phyloP scores from a whole-genome alignment of 177 flowering plant genomes.

The Vitis hybrid region DNA sequence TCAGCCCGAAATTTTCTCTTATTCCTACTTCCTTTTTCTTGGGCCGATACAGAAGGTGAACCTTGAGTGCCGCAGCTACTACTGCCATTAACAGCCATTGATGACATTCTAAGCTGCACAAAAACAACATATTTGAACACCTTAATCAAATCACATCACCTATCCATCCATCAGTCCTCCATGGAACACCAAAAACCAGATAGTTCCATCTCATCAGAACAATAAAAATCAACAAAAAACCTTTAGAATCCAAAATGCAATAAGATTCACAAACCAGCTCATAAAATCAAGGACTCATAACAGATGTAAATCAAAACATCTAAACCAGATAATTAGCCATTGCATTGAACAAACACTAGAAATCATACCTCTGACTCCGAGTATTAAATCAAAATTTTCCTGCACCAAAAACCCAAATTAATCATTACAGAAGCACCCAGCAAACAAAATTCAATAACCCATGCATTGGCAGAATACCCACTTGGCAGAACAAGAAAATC shows the following conservation, averaged over 20 bases:
- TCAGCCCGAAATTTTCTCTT: conserved; percentile 90
- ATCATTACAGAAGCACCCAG: not conserved
- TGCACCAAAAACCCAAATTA: conserved; percentile 8
- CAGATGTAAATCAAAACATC: conserved; percentile 1
- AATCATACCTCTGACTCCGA: conserved; percentile 11
- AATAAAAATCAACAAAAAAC: not conserved
- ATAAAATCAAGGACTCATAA: not conserved
- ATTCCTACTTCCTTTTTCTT: conserved; percentile 86
- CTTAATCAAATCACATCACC: not conserved
- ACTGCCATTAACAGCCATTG: conserved; percentile 56
- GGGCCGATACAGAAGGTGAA: conserved; percentile 40
- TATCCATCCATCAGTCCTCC: conserved; percentile 4
- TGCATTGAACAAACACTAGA: not conserved
- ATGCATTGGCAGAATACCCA: conserved; percentile 17
- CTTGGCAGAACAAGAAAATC: conserved; percentile 3
- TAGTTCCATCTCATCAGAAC: not conserved
- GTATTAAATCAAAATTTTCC: conserved; percentile 6
- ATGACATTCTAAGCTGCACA: conserved; percentile 63
- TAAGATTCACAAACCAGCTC: not conserved
- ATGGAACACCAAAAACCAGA: not conserved
- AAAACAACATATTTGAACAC: conserved; percentile 12
- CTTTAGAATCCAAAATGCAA: not conserved
- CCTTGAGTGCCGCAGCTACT: conserved; percentile 40
- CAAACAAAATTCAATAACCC: conserved; percentile 1
- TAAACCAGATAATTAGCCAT: not conserved